Evolutionary conservation across 306 rosid genomes (phyloP).

Genomic region (Boehmeria nivea): DNA sequence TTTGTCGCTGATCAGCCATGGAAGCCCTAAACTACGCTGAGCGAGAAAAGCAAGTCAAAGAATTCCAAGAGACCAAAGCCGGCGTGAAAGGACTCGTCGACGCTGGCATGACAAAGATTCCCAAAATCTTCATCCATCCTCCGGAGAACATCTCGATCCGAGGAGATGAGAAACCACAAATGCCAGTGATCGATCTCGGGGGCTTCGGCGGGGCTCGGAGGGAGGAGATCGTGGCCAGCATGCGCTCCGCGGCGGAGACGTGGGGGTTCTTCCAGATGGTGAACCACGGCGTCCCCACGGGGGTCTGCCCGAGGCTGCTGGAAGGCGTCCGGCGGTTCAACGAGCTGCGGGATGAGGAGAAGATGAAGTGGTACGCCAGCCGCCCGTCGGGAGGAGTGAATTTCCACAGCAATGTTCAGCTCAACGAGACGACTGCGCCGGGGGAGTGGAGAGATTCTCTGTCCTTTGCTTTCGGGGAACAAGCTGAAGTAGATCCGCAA

Average conservation of each 20-base stretch:
- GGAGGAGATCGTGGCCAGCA: conserved; percentile 18
- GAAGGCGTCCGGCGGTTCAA: conserved; percentile 35
- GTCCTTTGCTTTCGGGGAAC: conserved; percentile 1
- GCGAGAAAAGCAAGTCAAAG: too few species aligned
- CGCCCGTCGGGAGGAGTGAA: too few species aligned
- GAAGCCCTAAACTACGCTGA: too few species aligned
- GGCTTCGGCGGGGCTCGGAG: conserved; percentile 6
- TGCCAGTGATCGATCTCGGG: conserved; percentile 49
- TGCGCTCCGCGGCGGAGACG: conserved; percentile 38
- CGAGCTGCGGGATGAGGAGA: conserved; percentile 44
- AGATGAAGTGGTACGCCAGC: conserved; percentile 41
- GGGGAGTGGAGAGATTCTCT: conserved; percentile 30
- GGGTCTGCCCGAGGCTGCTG: conserved; percentile 19
- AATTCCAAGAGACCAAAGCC: too few species aligned
- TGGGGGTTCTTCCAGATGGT: conserved; percentile 57
- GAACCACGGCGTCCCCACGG: conserved; percentile 43
- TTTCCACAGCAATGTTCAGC: conserved; percentile 42
- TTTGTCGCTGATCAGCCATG: too few species aligned
- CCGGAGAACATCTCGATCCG: too few species aligned
- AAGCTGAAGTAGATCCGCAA: neutral
- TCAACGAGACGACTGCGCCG: conserved; percentile 24
- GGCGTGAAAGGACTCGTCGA: too few species aligned
- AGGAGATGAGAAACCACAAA: conserved; percentile 27
- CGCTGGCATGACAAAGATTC: too few species aligned
- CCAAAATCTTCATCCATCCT: too few species aligned